These are phyloP conservation scores for Primulina eburnea DNA, from an alignment of 257 asterid species.

Conservation along the genomic window DNA sequence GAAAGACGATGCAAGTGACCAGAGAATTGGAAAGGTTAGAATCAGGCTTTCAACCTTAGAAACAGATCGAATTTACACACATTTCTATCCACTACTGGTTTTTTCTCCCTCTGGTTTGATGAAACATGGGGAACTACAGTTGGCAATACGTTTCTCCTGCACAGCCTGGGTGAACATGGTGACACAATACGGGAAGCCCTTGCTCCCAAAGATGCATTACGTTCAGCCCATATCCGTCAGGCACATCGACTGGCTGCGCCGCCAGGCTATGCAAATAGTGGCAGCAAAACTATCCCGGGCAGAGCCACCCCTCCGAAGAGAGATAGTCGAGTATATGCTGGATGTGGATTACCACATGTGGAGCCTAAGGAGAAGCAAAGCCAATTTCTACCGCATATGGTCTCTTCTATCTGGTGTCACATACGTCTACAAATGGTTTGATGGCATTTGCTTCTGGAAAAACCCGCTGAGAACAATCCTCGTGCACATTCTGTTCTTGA, in stretches of 20 bases:
- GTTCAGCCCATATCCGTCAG: constrained; percentile 72
- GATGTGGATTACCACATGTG: constrained; percentile 78
- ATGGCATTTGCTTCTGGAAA: constrained; percentile 68
- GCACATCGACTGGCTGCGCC: constrained; percentile 82
- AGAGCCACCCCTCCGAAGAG: constrained; percentile 83
- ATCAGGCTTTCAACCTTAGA: constrained; percentile 83
- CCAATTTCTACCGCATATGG: constrained; percentile 75
- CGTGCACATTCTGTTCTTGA: constrained; percentile 68
- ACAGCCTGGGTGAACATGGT: constrained; percentile 82
- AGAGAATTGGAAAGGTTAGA: constrained; percentile 84
- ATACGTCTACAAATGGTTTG: constrained; percentile 52
- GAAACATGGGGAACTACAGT: constrained; percentile 84
- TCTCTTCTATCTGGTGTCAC: constrained; percentile 50
- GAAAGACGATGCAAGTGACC: constrained; percentile 60
- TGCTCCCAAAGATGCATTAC: constrained; percentile 93
- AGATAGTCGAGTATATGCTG: constrained; percentile 76
- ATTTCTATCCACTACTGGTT: constrained; percentile 71
- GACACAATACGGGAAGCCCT: constrained; percentile 74
- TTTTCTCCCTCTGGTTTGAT: constrained; percentile 70
- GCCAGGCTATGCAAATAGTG: constrained; percentile 71
- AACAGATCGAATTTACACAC: constrained; percentile 72
- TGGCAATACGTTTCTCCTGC: constrained; percentile 88
- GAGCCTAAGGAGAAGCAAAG: constrained; percentile 88
- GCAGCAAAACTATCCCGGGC: constrained; percentile 58
- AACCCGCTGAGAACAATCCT: constrained; percentile 79